Conservation (phyloP, 371 early-diverging fungal species). For the Massospora cicadina region DNA sequence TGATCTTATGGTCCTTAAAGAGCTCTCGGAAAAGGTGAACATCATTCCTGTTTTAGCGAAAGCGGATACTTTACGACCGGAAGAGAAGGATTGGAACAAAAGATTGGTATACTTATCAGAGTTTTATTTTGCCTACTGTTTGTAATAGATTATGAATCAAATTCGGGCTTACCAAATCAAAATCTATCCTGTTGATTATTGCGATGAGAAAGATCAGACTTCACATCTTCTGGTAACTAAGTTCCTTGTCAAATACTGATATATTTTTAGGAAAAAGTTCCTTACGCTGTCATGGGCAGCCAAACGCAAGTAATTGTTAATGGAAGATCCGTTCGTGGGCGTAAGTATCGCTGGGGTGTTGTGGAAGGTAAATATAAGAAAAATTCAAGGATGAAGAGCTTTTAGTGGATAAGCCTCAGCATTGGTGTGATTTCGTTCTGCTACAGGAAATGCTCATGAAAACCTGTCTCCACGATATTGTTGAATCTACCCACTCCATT, state of each 20-base stretch:
- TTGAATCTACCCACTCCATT: constrained; percentile 55
- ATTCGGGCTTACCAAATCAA: constrained; percentile 49
- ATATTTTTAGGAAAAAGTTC: constrained; percentile 43
- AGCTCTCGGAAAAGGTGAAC: constrained; percentile 62
- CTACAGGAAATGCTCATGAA: constrained; percentile 52
- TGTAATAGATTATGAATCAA: constrained; percentile 38
- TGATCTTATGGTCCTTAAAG: constrained; percentile 72
- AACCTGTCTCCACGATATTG: constrained; percentile 62
- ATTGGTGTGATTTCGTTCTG: constrained; percentile 75
- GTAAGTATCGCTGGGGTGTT: constrained; percentile 95
- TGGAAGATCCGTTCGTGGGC: constrained; percentile 60
- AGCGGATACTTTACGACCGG: constrained; percentile 42
- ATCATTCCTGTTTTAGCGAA: constrained; percentile 76
- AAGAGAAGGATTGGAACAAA: constrained; percentile 37
- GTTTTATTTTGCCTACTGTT: constrained; percentile 6
- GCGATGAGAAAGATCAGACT: constrained; percentile 38
- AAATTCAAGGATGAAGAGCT: not conserved
- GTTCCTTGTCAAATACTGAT: not conserved
- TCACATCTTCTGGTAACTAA: constrained; percentile 41
- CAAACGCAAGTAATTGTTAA: constrained; percentile 48
- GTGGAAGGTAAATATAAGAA: constrained; percentile 48
- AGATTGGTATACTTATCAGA: constrained; percentile 27
- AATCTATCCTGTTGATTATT: constrained; percentile 39
- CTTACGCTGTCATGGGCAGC: constrained; percentile 87
- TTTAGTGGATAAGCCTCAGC: constrained; percentile 63